Evolutionary conservation across 495 filamentous ascomycete genomes (phyloP), one percentile per base, ranked within the genome.

Genomic region (Penicillium cataractarum): DNA sequence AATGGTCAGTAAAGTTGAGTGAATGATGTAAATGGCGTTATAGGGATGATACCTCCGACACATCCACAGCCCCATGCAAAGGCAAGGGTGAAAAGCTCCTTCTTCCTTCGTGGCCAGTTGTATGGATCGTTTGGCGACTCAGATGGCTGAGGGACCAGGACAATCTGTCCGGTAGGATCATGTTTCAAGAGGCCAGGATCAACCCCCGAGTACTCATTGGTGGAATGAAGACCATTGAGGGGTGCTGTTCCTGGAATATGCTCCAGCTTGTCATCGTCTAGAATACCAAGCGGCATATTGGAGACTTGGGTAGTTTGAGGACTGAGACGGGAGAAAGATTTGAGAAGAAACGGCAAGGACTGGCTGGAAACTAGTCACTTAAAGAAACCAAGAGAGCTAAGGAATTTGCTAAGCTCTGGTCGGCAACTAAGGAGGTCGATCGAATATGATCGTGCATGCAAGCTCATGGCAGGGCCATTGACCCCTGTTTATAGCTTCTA

Each of bases 211-310:
- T 71, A 74, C 22, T 48, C 44, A 19, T 58, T 58, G 29, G 64
- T 61, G 12, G 63, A 46, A 6, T 61, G 48, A 15, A 70, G 63
- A 26, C 68, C 63, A 40, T 69, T 71, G n/a, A 74, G 62, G 15
- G 71, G 71, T 15, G 71, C 71, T 12, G 71, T 74, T 21, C 90
- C 90, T 49, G 90, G 90, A 54, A 92, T 87, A 71, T 89, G 83
- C 69, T 84, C 80, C 50, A 84, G 75, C 58, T 80, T 80, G 48
- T 63, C 75, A 65, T 88, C 83, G 64, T 93, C 85, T 26, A 93
- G 80, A 60, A 94, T 83, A 49, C 90, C 87, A 61, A 93, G 76
- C 39, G 89, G 89, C 91, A 93, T 93, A 27, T 59, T 59, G 49
- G 15, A 8, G 50, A 37, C 22, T 56, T 31, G 1, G 13, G 17